Conservation (phyloP, 345 rosid species). For the Eucalyptus sideroxylon region DNA sequence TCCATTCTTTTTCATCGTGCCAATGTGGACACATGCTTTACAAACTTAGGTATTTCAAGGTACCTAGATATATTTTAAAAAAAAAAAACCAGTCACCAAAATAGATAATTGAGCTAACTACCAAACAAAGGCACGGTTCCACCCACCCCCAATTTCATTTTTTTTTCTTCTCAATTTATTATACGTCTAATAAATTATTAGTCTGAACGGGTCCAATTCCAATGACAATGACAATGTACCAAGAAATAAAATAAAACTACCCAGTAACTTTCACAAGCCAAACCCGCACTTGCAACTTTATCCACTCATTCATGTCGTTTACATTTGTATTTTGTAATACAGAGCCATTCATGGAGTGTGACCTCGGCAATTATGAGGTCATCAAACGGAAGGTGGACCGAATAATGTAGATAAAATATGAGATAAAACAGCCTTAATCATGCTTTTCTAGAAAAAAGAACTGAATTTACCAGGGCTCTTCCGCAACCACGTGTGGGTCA, state of each 20-base stretch:
- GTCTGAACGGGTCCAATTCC: not conserved
- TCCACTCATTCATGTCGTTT: not conserved
- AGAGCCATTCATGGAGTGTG: not conserved
- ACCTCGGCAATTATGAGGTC: not conserved
- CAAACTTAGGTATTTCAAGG: not conserved
- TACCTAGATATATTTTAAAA: not conserved
- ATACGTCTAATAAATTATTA: not conserved
- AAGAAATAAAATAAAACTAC: not conserved
- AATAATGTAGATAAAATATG: not conserved
- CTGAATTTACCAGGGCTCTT: conserved; percentile 53
- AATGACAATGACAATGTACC: not conserved
- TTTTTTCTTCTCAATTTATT: not conserved
- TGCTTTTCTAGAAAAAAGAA: too few relatives aligned
- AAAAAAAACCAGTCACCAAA: not conserved
- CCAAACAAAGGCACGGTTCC: not conserved
- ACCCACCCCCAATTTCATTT: not conserved
- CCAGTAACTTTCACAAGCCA: not conserved
- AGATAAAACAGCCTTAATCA: not conserved
- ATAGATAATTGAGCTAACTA: not conserved
- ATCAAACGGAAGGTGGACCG: not conserved
- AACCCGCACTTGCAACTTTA: not conserved
- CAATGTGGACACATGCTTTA: not conserved
- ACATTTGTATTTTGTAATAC: not conserved
- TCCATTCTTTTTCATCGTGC: not conserved
- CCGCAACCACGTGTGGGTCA: conserved; percentile 36